Evolutionary conservation across 495 filamentous ascomycete genomes (phyloP).

Genomic region (Oidiodendron maius): DNA sequence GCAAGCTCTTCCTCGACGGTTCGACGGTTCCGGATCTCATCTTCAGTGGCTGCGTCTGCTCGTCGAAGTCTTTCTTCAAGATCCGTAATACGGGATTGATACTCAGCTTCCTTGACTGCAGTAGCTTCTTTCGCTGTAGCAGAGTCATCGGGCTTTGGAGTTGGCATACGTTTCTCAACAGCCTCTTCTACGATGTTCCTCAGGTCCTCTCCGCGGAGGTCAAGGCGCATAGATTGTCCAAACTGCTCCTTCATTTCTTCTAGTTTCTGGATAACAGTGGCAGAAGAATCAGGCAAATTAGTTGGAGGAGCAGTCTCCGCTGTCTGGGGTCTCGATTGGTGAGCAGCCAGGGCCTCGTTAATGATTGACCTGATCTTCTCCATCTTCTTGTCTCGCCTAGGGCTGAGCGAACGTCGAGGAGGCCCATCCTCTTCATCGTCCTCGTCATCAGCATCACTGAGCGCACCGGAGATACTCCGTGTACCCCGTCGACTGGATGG

Average conservation of each 20-base stretch:
- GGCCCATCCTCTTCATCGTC: constrained; percentile 71
- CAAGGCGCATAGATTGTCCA: constrained; percentile 32
- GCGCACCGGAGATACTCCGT: constrained; percentile 56
- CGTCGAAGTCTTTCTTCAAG: constrained; percentile 42
- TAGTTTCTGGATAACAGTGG: constrained; percentile 50
- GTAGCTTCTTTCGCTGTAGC: constrained; percentile 29
- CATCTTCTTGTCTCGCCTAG: constrained; percentile 66
- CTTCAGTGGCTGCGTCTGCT: constrained; percentile 44
- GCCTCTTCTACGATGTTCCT: constrained; percentile 53
- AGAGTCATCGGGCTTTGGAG: too few species aligned
- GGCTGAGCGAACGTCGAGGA: constrained; percentile 57
- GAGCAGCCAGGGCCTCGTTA: constrained; percentile 68
- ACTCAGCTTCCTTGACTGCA: constrained; percentile 24
- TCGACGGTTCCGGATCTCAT: constrained; percentile 59
- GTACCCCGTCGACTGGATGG: constrained; percentile 39
- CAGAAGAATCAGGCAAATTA: constrained; percentile 31
- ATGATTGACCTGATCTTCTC: constrained; percentile 79
- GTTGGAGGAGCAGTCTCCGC: constrained; percentile 17
- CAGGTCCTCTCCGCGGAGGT: constrained; percentile 49
- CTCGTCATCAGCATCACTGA: constrained; percentile 83
- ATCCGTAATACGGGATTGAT: constrained; percentile 20
- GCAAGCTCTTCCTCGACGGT: constrained; percentile 66
- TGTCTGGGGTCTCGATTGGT: constrained; percentile 31
- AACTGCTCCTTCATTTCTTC: constrained; percentile 51
- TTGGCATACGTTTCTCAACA: constrained; percentile 42